phyloP scores from a whole-genome alignment of 2,329 filamentous ascomycete species.

The Madurella mycetomatis region DNA sequence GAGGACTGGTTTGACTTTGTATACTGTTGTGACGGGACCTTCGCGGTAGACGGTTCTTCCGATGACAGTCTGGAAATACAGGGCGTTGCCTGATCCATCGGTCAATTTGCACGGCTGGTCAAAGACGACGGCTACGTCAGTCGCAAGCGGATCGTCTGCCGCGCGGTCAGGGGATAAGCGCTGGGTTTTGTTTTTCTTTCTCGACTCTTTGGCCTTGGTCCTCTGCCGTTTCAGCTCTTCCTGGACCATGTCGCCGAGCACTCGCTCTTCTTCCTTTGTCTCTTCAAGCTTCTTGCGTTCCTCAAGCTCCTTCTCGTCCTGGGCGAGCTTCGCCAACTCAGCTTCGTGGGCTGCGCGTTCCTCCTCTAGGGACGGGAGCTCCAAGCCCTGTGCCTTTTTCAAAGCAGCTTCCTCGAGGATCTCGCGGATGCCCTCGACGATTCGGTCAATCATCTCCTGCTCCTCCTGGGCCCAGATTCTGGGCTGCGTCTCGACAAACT shows the following conservation, averaged over 20 bases:
- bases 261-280: constrained; percentile 63
- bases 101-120: constrained; percentile 62
- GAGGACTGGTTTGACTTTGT: constrained; percentile 67
- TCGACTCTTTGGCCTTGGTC: constrained; percentile 59
- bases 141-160: constrained; percentile 30
- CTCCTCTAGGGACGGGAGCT: constrained; percentile 81
- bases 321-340: constrained; percentile 57
- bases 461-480: constrained; percentile 48
- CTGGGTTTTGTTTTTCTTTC: constrained; percentile 53
- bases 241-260: constrained; percentile 66
- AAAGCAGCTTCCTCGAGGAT: constrained; percentile 83
- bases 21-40: constrained; percentile 63
- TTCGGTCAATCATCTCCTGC: constrained; percentile 58
- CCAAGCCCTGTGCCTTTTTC: constrained; percentile 67
- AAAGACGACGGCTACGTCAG: constrained; percentile 50
- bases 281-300: constrained; percentile 52
- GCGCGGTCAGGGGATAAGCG: constrained; percentile 36
- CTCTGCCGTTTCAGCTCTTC: constrained; percentile 66
- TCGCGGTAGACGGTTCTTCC: constrained; percentile 63
- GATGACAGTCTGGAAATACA: constrained; percentile 67
- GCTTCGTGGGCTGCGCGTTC: constrained; percentile 82
- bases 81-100: constrained; percentile 57
- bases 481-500: constrained; percentile 56
- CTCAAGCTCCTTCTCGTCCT: constrained; percentile 50
- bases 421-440: constrained; percentile 66